These are phyloP conservation scores for Neofusicoccum sp. DNA, from an alignment of 2,329 filamentous ascomycete species.

Conservation along the genomic window DNA sequence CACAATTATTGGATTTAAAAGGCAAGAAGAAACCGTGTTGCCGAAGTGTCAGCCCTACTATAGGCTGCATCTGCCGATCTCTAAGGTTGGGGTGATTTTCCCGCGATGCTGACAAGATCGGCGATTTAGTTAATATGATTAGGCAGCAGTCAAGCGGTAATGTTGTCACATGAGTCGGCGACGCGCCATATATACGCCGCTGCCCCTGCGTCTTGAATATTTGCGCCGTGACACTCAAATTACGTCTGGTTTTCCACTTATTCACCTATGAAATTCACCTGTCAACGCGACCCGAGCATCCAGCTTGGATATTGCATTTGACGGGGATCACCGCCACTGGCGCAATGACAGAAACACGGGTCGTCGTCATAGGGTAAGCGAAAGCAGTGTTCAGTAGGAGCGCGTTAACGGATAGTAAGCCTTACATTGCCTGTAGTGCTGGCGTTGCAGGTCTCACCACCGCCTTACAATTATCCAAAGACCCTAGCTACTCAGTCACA, in stretches of 20 bases:
- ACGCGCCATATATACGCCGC: not conserved
- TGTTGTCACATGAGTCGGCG: not conserved
- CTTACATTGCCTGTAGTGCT: conserved; percentile 49
- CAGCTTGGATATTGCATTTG: too few species aligned
- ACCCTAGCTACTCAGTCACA: conserved; percentile 62
- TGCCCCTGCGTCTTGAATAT: not conserved
- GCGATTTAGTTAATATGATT: too few species aligned
- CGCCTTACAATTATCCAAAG: conserved; percentile 62
- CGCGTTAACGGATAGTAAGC: conserved; percentile 8
- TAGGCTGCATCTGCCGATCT: too few species aligned
- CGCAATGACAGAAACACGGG: conserved; percentile 29
- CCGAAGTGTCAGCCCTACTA: too few species aligned
- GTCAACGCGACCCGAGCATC: too few species aligned
- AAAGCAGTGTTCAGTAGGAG: not conserved
- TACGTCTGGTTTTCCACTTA: conserved; percentile 7
- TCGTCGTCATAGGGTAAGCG: conserved; percentile 54
- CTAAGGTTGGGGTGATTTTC: too few species aligned
- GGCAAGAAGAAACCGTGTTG: too few species aligned
- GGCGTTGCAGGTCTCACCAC: conserved; percentile 69
- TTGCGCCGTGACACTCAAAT: not conserved
- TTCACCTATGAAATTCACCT: too few species aligned
- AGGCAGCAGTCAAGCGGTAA: too few species aligned
- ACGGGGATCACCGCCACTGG: conserved; percentile 4
- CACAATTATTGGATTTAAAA: too few species aligned
- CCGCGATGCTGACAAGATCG: too few species aligned